phyloP scores from a whole-genome alignment of 208 protist genomes.

The Phytomonas sp. region DNA sequence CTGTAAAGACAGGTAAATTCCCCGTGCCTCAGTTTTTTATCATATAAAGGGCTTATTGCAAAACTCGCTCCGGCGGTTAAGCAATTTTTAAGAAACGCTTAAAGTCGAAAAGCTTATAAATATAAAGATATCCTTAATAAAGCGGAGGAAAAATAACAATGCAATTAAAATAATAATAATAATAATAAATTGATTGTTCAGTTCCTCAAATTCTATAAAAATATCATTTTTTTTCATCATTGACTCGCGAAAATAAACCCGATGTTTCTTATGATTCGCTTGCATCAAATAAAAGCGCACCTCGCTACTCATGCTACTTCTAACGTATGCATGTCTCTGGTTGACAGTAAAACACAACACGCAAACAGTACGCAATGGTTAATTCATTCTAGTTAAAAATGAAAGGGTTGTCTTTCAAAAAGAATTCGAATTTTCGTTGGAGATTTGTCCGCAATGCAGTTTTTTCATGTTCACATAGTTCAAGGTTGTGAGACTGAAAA shows the following conservation, averaged over 20 bases:
- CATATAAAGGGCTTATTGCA: not conserved
- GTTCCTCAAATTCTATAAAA: not conserved
- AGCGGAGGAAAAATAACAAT: not conserved
- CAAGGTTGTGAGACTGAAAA: not conserved
- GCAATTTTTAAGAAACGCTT: not conserved
- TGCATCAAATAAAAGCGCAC: not conserved
- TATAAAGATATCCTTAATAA: not conserved
- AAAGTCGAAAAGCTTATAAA: not conserved
- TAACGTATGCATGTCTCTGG: not conserved
- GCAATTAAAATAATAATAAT: not conserved
- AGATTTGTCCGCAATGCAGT: not conserved
- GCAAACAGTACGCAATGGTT: not conserved
- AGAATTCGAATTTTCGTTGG: not conserved
- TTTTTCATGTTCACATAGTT: slow-evolving; percentile 1
- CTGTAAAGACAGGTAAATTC: not conserved
- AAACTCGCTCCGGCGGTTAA: not conserved
- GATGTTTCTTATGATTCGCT: not conserved
- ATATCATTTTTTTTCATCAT: not conserved
- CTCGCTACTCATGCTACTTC: not conserved
- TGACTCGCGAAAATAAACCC: not conserved
- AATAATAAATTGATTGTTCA: too few relatives aligned
- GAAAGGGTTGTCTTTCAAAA: not conserved
- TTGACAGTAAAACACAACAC: slow-evolving; percentile 1
- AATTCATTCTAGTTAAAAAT: not conserved
- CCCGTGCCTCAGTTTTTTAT: not conserved